These are phyloP conservation scores for Naganishia sp. DNA, from an alignment of 1,284 basidiomycete species.

Conservation along the genomic window DNA sequence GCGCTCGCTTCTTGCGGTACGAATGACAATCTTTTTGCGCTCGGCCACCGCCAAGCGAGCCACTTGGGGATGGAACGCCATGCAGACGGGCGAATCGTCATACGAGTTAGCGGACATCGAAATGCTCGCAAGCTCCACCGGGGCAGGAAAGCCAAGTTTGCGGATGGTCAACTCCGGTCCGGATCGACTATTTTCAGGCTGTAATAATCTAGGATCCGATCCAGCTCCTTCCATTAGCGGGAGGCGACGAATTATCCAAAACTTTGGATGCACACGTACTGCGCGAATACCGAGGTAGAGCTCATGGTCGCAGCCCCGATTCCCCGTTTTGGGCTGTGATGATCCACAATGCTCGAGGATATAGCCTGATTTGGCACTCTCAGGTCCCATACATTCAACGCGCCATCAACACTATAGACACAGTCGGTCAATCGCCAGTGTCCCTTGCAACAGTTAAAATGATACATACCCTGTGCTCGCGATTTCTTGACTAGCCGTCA, in stretches of 20 bases:
- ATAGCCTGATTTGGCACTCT: constrained; percentile 27
- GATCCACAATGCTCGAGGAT: not conserved
- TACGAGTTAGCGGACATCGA: not conserved
- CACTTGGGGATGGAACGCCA: constrained; percentile 25
- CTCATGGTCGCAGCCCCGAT: constrained; percentile 27
- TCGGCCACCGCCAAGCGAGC: constrained; percentile 14
- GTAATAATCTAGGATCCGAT: constrained; percentile 5
- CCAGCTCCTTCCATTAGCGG: too few species aligned
- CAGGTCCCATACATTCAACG: constrained; percentile 30
- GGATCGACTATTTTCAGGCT: not conserved
- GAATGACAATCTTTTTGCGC: constrained; percentile 20
- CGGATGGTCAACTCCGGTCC: constrained; percentile 18
- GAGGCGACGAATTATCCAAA: not conserved
- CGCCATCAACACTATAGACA: constrained; percentile 22
- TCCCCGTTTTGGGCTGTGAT: not conserved
- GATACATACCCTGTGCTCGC: constrained; percentile 28
- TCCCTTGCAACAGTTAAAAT: not conserved
- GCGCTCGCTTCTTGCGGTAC: constrained; percentile 7
- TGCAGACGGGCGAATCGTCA: constrained; percentile 16
- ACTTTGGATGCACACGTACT: constrained; percentile 10
- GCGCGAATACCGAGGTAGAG: constrained; percentile 29
- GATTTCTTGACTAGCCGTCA: constrained; percentile 30
- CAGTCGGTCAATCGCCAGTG: not conserved
- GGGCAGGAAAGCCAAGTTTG: constrained; percentile 22
- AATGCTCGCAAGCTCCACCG: constrained; percentile 22